Conservation (phyloP, 306 rosid genomes). For the Dryas drummondii region DNA sequence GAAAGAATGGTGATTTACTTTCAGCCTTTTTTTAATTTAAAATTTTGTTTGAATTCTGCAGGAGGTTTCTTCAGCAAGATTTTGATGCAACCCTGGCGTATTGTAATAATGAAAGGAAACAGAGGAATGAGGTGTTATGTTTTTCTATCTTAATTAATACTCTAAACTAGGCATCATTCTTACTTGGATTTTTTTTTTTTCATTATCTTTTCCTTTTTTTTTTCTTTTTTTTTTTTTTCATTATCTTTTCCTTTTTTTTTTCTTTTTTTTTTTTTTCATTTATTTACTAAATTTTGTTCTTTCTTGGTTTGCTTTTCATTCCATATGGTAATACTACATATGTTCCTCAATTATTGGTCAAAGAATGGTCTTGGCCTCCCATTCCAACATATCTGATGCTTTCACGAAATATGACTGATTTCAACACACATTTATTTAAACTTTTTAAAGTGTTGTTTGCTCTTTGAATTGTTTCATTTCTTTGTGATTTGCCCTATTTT, state of each 20-base stretch:
- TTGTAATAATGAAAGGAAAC: constrained; percentile 87
- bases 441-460: constrained; percentile 5
- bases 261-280: too few species aligned
- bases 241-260: background rate
- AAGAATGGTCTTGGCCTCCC: background rate
- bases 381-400: constrained; percentile 4
- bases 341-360: background rate
- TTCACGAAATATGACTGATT: background rate
- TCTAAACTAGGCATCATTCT: background rate
- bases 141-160: constrained; percentile 1
- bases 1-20: background rate
- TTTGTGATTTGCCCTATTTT: background rate
- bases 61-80: constrained; percentile 97
- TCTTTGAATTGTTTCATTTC: background rate
- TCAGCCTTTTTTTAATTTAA: background rate
- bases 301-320: background rate
- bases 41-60: constrained; percentile 38
- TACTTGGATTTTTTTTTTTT: background rate
- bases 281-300: background rate
- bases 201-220: background rate
- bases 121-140: constrained; percentile 75
- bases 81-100: constrained; percentile 91
- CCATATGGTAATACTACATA: too few species aligned
- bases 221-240: background rate
- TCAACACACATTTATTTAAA: background rate